These are phyloP conservation scores for Styphnolobium japonicum DNA, from an alignment of 306 rosid species.

Conservation along the genomic window DNA sequence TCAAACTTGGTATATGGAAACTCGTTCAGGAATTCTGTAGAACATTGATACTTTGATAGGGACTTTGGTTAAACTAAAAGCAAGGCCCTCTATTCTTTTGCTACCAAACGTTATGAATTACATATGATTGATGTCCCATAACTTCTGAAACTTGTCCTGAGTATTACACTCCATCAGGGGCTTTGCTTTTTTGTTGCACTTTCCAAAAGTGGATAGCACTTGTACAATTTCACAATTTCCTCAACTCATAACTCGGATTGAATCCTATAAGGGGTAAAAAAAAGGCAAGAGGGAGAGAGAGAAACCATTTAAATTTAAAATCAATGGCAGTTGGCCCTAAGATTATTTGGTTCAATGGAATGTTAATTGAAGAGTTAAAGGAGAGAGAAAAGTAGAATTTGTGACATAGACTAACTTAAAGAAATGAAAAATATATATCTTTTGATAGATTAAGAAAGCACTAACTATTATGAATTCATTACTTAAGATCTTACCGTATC, in stretches of 20 bases:
- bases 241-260: background rate
- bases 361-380: too few species aligned
- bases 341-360: too few species aligned
- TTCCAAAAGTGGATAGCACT: background rate
- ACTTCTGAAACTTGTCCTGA: background rate
- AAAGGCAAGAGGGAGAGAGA: too few species aligned
- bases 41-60: background rate
- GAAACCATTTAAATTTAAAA: too few species aligned
- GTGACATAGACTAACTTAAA: background rate
- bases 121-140: slow-evolving; percentile 20
- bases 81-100: background rate
- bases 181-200: background rate
- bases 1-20: slow-evolving; percentile 20
- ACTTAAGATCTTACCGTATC: background rate
- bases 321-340: too few species aligned
- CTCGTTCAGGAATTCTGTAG: background rate
- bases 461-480: background rate
- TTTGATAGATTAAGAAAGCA: background rate
- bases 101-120: slow-evolving; percentile 1
- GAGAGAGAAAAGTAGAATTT: too few species aligned
- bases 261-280: background rate
- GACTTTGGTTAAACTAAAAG: slow-evolving; percentile 22
- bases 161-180: background rate
- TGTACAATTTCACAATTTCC: background rate
- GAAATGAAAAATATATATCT: background rate